A percentile compares a stretch with the other conserved stretches of the same genome.
These are phyloP conservation scores for Aureobasidium pullulans DNA, from an alignment of 2,329 filamentous ascomycete genomes.

Conservation along the genomic window DNA sequence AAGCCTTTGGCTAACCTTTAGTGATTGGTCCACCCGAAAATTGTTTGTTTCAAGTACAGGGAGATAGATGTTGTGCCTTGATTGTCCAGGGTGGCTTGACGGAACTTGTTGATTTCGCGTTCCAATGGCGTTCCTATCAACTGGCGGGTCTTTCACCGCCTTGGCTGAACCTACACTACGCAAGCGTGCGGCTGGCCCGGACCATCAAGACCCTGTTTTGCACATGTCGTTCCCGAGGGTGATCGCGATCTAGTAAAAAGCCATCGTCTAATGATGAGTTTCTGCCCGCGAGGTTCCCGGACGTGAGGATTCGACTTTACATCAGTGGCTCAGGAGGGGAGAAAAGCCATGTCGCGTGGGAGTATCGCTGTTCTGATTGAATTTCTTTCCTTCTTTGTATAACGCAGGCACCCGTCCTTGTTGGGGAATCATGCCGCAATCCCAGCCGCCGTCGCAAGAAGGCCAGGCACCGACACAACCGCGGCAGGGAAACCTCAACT, in stretches of 20 bases:
- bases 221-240: background rate
- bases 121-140: background rate
- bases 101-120: background rate
- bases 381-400: background rate
- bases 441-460: background rate
- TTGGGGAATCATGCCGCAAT: background rate
- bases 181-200: background rate
- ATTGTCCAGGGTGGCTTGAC: background rate
- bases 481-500: background rate
- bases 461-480: background rate
- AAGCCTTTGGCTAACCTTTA: background rate
- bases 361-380: background rate
- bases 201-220: background rate
- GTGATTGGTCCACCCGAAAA: background rate
- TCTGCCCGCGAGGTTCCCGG: background rate
- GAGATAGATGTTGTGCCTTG: background rate
- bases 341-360: background rate
- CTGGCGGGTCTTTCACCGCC: background rate
- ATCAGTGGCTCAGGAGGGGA: constrained; percentile 1
- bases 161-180: too few relatives aligned
- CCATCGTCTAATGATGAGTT: background rate
- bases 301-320: background rate
- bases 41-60: background rate
- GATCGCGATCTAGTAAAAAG: background rate
- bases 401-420: background rate